phyloP scores from a whole-genome alignment of 2,329 filamentous ascomycete genomes.

The Monilinia vaccinii-corymbosi region DNA sequence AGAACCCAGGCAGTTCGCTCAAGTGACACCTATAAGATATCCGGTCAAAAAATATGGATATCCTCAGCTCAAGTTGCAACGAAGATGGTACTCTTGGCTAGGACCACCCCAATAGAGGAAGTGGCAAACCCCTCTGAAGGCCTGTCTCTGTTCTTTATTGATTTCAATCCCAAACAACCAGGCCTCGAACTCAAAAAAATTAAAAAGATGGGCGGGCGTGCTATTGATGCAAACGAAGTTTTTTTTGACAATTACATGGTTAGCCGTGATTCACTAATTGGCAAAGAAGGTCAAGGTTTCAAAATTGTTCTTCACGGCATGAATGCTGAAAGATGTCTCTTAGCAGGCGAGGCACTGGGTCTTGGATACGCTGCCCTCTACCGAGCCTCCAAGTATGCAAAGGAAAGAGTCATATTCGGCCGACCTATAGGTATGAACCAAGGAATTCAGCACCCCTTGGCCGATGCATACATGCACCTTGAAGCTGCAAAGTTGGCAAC shows the following conservation, averaged over 20 bases:
- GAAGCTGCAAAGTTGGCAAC: constrained; percentile 57
- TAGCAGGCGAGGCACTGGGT: constrained; percentile 72
- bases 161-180: constrained; percentile 52
- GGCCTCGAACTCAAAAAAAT: constrained; percentile 53
- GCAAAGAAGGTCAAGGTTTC: constrained; percentile 67
- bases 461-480: constrained; percentile 55
- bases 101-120: constrained; percentile 62
- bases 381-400: constrained; percentile 56
- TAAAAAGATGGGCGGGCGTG: constrained; percentile 76
- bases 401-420: constrained; percentile 57
- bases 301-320: constrained; percentile 70
- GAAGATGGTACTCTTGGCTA: constrained; percentile 75
- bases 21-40: constrained; percentile 54
- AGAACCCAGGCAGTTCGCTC: constrained; percentile 54
- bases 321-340: constrained; percentile 68
- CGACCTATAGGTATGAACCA: constrained; percentile 59
- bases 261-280: constrained; percentile 55
- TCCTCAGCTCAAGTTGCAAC: constrained; percentile 73
- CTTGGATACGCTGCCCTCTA: constrained; percentile 64
- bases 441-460: constrained; percentile 55
- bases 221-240: constrained; percentile 77
- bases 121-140: constrained; percentile 64
- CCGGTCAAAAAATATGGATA: constrained; percentile 85
- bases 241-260: constrained; percentile 76
- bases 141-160: constrained; percentile 72